Conservation (phyloP, 2,329 filamentous ascomycete genomes). For the Fusarium sp. region DNA sequence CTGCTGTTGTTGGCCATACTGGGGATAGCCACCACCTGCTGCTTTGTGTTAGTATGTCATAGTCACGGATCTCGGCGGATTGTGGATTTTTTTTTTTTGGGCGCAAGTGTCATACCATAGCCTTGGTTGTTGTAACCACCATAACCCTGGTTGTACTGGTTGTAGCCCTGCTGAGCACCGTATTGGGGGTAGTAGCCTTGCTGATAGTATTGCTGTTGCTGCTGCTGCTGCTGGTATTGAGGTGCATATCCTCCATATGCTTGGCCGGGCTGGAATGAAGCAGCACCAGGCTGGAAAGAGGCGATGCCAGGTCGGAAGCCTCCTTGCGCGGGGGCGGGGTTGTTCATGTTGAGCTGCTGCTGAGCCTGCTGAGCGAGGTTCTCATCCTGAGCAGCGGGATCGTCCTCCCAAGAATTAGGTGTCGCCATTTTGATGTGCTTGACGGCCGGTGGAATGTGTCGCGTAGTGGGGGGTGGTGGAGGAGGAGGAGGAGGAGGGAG, state of each 20-base stretch:
- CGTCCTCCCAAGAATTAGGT: slow-evolving; percentile 95
- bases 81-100: slow-evolving; percentile 4
- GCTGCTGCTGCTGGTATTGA: slow-evolving; percentile 60
- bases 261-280: slow-evolving; percentile 77
- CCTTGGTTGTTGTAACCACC: slow-evolving; percentile 59
- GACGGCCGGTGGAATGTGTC: slow-evolving; percentile 7
- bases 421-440: slow-evolving; percentile 73
- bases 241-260: slow-evolving; percentile 66
- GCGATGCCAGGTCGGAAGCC: slow-evolving; percentile 62
- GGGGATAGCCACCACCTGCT: slow-evolving; percentile 60
- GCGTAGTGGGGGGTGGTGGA: slow-evolving; percentile 12
- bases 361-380: slow-evolving; percentile 79
- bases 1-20: slow-evolving; percentile 56
- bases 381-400: slow-evolving; percentile 79
- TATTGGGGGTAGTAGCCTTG: slow-evolving; percentile 68
- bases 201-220: slow-evolving; percentile 53
- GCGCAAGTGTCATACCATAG: slow-evolving; percentile 46
- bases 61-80: background rate
- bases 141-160: slow-evolving; percentile 62
- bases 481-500: background rate
- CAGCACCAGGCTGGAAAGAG: slow-evolving; percentile 77
- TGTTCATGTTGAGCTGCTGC: slow-evolving; percentile 79
- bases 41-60: slow-evolving; percentile 23
- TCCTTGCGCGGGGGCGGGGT: slow-evolving; percentile 57
- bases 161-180: slow-evolving; percentile 57